Percentiles rank a stretch among this genome's conserved stretches.
phyloP scores from a whole-genome alignment of 305 asterid genomes.

The Fraxinus dipetala region DNA sequence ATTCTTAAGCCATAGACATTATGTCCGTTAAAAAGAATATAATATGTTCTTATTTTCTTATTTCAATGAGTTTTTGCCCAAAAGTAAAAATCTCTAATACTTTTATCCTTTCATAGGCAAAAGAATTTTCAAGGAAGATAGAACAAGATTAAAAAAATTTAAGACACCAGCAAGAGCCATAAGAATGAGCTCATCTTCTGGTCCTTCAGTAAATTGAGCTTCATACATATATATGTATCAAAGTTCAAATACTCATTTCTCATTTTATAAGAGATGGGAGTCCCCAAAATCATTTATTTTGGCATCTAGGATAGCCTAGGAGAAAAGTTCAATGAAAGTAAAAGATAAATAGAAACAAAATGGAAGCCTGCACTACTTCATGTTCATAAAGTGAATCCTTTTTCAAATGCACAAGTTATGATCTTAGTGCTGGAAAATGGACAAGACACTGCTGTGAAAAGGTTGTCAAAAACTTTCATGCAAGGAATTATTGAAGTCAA shows the following conservation, averaged over 20 bases:
- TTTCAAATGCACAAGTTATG: background rate
- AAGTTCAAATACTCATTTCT: background rate
- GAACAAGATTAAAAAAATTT: too few relatives aligned
- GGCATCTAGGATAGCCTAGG: background rate
- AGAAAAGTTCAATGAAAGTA: background rate
- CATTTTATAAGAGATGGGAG: too few relatives aligned
- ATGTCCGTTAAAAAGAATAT: too few relatives aligned
- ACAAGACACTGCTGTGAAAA: slow-evolving; percentile 25
- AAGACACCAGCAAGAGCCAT: too few relatives aligned
- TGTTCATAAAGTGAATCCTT: background rate
- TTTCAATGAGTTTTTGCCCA: too few relatives aligned
- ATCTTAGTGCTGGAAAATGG: slow-evolving; percentile 12
- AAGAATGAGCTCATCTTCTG: too few relatives aligned
- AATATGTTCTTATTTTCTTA: too few relatives aligned
- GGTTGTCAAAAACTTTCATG: slow-evolving; percentile 19
- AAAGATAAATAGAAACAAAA: too few relatives aligned
- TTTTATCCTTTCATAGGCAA: too few relatives aligned
- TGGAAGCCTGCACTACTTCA: background rate
- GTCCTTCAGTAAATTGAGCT: background rate
- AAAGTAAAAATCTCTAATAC: too few relatives aligned
- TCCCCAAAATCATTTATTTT: background rate
- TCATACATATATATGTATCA: background rate
- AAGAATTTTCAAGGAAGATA: too few relatives aligned
- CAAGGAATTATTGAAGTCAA: slow-evolving; percentile 28
- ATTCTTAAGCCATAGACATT: too few relatives aligned